Conservation (phyloP, 176 grass and related monocot genomes). For the Oryza officinalis region DNA sequence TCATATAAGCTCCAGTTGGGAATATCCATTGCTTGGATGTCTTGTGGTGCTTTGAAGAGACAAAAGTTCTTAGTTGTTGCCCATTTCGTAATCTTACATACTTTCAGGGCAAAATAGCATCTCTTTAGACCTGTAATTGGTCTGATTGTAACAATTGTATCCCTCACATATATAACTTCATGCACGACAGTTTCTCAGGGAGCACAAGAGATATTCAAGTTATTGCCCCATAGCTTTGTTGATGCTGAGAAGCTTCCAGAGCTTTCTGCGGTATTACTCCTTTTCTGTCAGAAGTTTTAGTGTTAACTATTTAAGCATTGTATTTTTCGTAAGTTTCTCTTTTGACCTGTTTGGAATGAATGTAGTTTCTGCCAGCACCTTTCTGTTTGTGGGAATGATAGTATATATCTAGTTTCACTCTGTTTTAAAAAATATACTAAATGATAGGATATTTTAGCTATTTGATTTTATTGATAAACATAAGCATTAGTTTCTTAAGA, state of each 20-base stretch:
- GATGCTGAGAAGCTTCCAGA: constrained; percentile 70
- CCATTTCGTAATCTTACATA: background rate
- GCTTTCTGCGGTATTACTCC: constrained; percentile 58
- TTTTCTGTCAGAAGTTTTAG: constrained; percentile 40
- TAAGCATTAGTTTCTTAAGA: background rate
- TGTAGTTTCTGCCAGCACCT: background rate
- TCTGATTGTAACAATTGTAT: background rate
- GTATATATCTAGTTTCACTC: background rate
- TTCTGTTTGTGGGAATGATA: background rate
- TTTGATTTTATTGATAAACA: constrained; percentile 1
- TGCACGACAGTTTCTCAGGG: constrained; percentile 81
- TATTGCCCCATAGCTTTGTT: constrained; percentile 86
- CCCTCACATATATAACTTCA: constrained; percentile 40
- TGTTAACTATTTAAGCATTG: background rate
- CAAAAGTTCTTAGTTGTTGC: background rate
- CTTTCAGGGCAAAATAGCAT: background rate
- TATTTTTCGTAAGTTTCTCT: constrained; percentile 22
- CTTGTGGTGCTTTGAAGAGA: background rate
- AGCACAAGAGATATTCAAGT: constrained; percentile 96
- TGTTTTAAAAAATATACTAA: background rate
- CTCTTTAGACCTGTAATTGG: background rate
- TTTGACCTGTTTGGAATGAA: background rate
- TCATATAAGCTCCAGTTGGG: background rate
- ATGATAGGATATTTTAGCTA: background rate
- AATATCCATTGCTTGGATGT: background rate